These are phyloP conservation scores for Linum trigynum DNA, from an alignment of 345 rosid genomes.

Conservation along the genomic window DNA sequence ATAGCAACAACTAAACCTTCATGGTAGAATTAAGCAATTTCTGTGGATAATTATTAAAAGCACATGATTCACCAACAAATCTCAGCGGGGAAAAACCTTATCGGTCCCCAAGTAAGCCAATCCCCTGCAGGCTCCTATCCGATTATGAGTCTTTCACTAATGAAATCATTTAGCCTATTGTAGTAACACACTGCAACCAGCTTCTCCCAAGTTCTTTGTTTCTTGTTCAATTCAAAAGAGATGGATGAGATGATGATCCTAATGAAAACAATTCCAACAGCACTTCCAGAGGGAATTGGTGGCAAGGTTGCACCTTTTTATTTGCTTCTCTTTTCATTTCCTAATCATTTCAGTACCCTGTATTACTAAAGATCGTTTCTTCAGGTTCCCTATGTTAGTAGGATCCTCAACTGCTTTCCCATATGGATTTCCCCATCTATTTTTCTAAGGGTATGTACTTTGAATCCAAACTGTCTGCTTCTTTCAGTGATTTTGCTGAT, in stretches of 20 bases:
- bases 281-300: constrained; percentile 90
- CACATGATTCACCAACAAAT: background rate
- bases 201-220: background rate
- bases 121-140: constrained; percentile 29
- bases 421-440: constrained; percentile 18
- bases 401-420: constrained; percentile 23
- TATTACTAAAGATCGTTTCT: constrained; percentile 9
- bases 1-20: background rate
- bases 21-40: background rate
- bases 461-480: no score
- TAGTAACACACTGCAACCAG: background rate
- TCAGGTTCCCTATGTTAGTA: constrained; percentile 85
- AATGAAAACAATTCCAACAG: constrained; percentile 42
- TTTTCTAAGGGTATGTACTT: constrained; percentile 17
- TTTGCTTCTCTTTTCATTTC: background rate
- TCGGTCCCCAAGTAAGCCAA: constrained; percentile 26
- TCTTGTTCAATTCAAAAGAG: constrained; percentile 41
- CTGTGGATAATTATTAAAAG: background rate
- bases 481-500: no score
- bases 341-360: background rate
- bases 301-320: constrained; percentile 57
- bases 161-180: no score
- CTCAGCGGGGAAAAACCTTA: constrained; percentile 14
- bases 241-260: constrained; percentile 44
- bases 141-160: constrained; percentile 30